Evolutionary conservation across 2,329 filamentous ascomycete genomes (phyloP), one percentile per base, ranked within the genome.

Genomic region (Thermomyces lanuginosus): DNA sequence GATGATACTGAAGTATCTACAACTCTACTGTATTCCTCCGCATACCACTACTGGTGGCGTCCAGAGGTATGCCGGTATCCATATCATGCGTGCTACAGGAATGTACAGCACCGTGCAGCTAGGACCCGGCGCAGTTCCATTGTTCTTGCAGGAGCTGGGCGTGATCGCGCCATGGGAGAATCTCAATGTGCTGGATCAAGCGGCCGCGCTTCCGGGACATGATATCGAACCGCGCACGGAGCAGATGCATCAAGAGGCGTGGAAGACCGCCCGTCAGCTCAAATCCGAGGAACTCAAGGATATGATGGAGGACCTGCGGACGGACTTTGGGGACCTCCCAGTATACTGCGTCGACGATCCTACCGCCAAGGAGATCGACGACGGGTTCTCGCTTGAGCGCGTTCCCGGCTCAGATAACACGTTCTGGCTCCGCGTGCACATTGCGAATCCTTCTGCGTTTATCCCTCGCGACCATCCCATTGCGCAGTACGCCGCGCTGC

Each of bases 381-480:
- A 76, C 37, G 71, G 67, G 2, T 49, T 75, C 4, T 75, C 70
- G 0, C 41, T 75, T 9, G 64, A 72, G 39, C 48, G 45, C 11
- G 46, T 66, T 16, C 43, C 52, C 6, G 61, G 50, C 4, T 49
- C 49, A 2, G 41, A 51, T 2, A 47, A 55, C 13, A 50, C 58
- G 11, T 63, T 60, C 35, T 76, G 71, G 71, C 44, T 74, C 8
- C 70, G 68, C 38, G 49, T 72, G 5, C 71, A 76, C 43, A 56
- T 75, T 26, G 69, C 71, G 1, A 74, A 76, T 33, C 71, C 69
- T 1, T 69, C 70, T 2, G 69, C 71, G 4, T 74, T 71, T 40
- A 59, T 75, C 34, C 41, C 54, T 6, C 58, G 56, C 15, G 53
- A 66, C 5, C 55, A 66, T 31, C 45, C 56, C 2, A 45, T 72